Percentiles rank a stretch among this genome's conserved stretches.
These are phyloP conservation scores for Polyplosphaeria fusca DNA, from an alignment of 495 filamentous ascomycete species.

Conservation along the genomic window DNA sequence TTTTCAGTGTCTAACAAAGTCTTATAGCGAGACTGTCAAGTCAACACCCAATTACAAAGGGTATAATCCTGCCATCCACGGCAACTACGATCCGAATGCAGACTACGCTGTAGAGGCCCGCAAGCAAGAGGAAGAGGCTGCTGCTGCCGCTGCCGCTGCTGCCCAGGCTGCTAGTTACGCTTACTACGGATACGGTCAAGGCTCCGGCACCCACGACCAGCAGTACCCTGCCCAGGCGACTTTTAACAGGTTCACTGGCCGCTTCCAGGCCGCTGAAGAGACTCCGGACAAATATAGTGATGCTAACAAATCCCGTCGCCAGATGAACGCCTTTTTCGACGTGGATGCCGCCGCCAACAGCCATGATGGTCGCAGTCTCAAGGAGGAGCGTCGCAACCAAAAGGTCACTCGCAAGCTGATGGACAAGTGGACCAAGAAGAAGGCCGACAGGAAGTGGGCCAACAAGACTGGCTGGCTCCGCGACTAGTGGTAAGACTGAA, in stretches of 20 bases:
- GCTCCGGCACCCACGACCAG: background rate
- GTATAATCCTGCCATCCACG: conserved; percentile 95
- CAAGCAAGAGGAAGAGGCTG: conserved; percentile 41
- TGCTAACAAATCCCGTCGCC: conserved; percentile 80
- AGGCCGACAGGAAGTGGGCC: conserved; percentile 80
- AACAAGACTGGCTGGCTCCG: conserved; percentile 87
- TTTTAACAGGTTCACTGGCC: conserved; percentile 92
- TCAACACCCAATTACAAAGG: too few relatives aligned
- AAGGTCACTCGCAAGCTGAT: conserved; percentile 83
- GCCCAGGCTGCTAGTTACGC: conserved; percentile 34
- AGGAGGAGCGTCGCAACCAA: conserved; percentile 84
- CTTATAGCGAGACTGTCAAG: too few relatives aligned
- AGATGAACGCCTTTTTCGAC: conserved; percentile 95
- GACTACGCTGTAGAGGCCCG: conserved; percentile 64
- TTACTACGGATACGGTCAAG: too few relatives aligned
- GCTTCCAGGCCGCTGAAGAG: conserved; percentile 64
- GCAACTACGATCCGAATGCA: conserved; percentile 89
- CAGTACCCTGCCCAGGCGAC: conserved; percentile 63
- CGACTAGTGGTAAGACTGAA: too few relatives aligned
- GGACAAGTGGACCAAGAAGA: conserved; percentile 68
- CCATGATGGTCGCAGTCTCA: conserved; percentile 87
- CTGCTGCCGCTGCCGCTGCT: conserved; percentile 34
- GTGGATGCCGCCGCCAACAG: conserved; percentile 95
- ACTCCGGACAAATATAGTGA: conserved; percentile 78
- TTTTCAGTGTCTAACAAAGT: too few relatives aligned